These are phyloP conservation scores for Aureobasidium vineae DNA, from an alignment of 2,329 filamentous ascomycete genomes.

Conservation along the genomic window DNA sequence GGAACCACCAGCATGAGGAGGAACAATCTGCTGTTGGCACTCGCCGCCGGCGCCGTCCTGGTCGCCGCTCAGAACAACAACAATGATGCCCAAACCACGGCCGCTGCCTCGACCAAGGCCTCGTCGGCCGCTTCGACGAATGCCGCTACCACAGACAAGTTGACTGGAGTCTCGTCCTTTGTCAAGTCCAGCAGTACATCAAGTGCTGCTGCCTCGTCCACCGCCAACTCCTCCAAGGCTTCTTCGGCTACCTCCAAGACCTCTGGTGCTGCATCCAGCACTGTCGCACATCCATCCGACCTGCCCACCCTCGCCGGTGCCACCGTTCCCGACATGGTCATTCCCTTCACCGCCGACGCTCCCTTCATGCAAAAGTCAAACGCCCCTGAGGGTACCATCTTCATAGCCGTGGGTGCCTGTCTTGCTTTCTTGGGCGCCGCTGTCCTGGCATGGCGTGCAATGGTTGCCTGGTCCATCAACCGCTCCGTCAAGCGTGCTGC, in stretches of 20 bases:
- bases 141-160: constrained; percentile 7
- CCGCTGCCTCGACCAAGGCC: neutral
- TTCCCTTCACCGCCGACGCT: constrained; percentile 79
- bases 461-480: constrained; percentile 88
- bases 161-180: constrained; percentile 12
- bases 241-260: constrained; percentile 7
- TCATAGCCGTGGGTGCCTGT: constrained; percentile 88
- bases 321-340: constrained; percentile 65
- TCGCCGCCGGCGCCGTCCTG: constrained; percentile 8
- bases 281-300: constrained; percentile 36
- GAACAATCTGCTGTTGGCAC: neutral
- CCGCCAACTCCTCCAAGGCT: neutral
- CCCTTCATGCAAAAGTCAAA: constrained; percentile 88
- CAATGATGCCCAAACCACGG: constrained; percentile 1
- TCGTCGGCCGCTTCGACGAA: neutral
- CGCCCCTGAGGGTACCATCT: constrained; percentile 88
- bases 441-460: constrained; percentile 82
- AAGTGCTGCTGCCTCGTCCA: neutral
- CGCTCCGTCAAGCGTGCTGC: constrained; percentile 85
- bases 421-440: constrained; percentile 77
- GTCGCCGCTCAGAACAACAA: constrained; percentile 19
- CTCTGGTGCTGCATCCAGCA: neutral
- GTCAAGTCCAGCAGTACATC: constrained; percentile 8
- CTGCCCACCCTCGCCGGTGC: constrained; percentile 58
- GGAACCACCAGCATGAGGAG: constrained; percentile 4